Base-by-base conservation (phyloP, 2,329 filamentous ascomycete species). In the Dactylonectria estremocensis region DNA sequence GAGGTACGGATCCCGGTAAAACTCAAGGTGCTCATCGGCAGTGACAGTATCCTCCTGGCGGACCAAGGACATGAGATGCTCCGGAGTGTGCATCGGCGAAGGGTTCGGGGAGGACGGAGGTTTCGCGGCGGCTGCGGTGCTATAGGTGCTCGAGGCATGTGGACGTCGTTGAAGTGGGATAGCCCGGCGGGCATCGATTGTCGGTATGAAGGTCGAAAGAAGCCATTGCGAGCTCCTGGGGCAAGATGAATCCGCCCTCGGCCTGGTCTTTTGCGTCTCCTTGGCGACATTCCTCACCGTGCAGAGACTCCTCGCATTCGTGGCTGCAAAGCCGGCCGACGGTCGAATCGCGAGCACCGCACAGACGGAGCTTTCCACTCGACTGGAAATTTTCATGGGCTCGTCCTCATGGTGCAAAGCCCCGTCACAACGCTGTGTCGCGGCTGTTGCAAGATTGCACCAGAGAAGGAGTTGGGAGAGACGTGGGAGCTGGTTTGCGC, bases 281-380 rank as follows among this genome's bases (percentile, higher is more conserved):
- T 63, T 69, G 11, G 66, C 64, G 54, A 55, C 73, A 64, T 74
- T 69, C 55, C 65, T 67, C 37, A 57, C 57, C 40, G 66, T 71
- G 67, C 72, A 75, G 65, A 80, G 69, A 67, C 68, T 74, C 57
- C 72, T 78, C 58, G 68, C 67, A 55, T 73, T 70, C 59, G 74
- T 67, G 24, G 67, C 65, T 61, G 69, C 73, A 63, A 77, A 68
- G 63, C 73, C 74, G 63, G 76, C 72, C 73, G 81, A 80, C 70
- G 81, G 81, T 79, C 82, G 82, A 80, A 80, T 82, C 74, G 83
- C 82, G 77, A 87, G 81, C 80, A 88, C 84, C 78, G 86, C 85
- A 83, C 85, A 88, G 83, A 87, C 85, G 83, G 86, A 87, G 83
- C 87, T 82, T 81, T 89, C 86, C 81, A 89, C 84, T 86, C 85